These are phyloP conservation scores for Fraxinus sp. DNA, from an alignment of 305 asterid genomes.

Conservation along the genomic window DNA sequence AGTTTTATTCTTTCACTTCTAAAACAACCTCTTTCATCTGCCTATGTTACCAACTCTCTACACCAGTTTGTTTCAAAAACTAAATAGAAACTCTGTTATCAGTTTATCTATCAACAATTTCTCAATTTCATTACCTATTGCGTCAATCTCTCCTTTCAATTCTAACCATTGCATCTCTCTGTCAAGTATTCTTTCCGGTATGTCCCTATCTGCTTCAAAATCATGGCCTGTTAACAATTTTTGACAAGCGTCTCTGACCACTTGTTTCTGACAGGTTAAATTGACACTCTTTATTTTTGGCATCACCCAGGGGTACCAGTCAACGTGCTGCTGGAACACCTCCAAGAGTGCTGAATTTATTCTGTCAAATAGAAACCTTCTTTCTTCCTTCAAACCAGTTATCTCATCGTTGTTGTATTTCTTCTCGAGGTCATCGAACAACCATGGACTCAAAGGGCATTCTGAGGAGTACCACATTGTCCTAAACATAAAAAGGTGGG, in stretches of 20 bases:
- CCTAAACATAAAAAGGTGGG: conserved; percentile 31
- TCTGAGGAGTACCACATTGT: conserved; percentile 55
- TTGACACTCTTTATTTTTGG: conserved; percentile 29
- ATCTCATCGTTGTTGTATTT: conserved; percentile 37
- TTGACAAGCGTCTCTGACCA: conserved; percentile 44
- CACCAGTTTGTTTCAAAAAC: conserved; percentile 19
- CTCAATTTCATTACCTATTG: conserved; percentile 51
- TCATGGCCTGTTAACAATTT: conserved; percentile 37
- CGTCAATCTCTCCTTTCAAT: conserved; percentile 29
- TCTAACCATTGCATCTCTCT: conserved; percentile 52
- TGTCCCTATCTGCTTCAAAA: conserved; percentile 5
- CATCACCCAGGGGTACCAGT: conserved; percentile 61
- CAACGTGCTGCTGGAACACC: conserved; percentile 34
- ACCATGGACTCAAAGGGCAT: conserved; percentile 51
- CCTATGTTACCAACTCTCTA: conserved; percentile 18
- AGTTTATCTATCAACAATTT: conserved; percentile 53
- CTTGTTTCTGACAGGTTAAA: conserved; percentile 31
- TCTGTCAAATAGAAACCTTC: conserved; percentile 67
- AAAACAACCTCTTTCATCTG: neutral
- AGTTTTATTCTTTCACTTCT: neutral
- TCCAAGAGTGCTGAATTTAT: conserved; percentile 53
- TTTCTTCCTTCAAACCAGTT: conserved; percentile 38
- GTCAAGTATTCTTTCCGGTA: conserved; percentile 33
- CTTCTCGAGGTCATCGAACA: conserved; percentile 70
- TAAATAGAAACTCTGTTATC: conserved; percentile 43